These are phyloP conservation scores for Ceratocystis cubensis DNA, from an alignment of 2,329 filamentous ascomycete species.

Conservation along the genomic window DNA sequence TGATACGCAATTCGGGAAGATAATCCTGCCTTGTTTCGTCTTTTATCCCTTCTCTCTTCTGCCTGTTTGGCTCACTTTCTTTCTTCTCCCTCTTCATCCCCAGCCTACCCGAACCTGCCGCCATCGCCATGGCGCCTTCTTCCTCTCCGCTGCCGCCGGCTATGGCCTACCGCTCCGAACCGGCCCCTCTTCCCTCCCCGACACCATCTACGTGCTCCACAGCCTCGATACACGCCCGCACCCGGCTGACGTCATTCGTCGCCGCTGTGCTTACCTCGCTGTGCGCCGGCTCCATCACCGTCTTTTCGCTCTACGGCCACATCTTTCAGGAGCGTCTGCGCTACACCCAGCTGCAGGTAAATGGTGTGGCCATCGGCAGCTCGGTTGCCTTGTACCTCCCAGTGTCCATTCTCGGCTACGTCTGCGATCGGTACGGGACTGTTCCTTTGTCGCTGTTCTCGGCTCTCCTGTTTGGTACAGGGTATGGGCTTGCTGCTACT, in stretches of 20 bases:
- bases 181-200: constrained; percentile 8
- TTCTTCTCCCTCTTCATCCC: not conserved
- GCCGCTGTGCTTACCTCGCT: constrained; percentile 47
- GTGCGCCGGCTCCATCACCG: constrained; percentile 81
- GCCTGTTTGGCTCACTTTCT: not conserved
- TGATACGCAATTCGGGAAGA: not conserved
- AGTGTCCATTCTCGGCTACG: constrained; percentile 78
- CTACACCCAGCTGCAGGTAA: constrained; percentile 87
- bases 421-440: constrained; percentile 81
- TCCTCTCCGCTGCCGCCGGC: not conserved
- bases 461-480: constrained; percentile 60
- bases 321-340: constrained; percentile 74
- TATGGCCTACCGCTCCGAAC: not conserved
- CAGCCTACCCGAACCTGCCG: not conserved
- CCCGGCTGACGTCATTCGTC: constrained; percentile 33
- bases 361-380: constrained; percentile 73
- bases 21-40: not conserved
- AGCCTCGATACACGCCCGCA: not conserved
- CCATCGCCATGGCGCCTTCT: not conserved
- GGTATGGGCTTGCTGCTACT: constrained; percentile 72
- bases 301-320: constrained; percentile 88
- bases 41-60: not conserved
- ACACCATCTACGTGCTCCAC: constrained; percentile 7
- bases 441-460: constrained; percentile 62
- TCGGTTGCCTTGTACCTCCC: constrained; percentile 83